A percentile compares a stretch with the other conserved stretches of the same genome.
Conservation (phyloP, 441 rosid genomes). For the Euphorbia celastroides region DNA sequence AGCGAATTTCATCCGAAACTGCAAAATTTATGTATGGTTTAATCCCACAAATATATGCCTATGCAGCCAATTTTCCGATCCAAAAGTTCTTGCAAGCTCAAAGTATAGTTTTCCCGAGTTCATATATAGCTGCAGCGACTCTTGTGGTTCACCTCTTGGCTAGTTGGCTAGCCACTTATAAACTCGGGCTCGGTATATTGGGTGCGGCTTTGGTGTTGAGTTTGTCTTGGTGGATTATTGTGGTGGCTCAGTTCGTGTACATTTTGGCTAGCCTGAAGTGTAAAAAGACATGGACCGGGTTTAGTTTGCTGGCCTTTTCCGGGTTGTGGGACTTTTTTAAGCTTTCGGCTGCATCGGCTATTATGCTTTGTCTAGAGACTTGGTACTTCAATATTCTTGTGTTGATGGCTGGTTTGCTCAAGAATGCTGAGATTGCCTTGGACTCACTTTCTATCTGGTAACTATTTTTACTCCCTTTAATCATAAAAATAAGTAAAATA, state of each 20-base stretch:
- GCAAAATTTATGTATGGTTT: constrained; percentile 57
- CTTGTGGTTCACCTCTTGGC: constrained; percentile 44
- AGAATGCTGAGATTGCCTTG: constrained; percentile 37
- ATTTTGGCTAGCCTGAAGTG: constrained; percentile 39
- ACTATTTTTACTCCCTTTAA: not conserved
- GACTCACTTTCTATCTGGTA: constrained; percentile 42
- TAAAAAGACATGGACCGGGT: constrained; percentile 62
- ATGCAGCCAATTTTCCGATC: constrained; percentile 55
- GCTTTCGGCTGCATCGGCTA: constrained; percentile 37
- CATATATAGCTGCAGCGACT: constrained; percentile 35
- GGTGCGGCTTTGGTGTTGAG: constrained; percentile 63
- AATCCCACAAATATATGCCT: constrained; percentile 26
- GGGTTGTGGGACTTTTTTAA: constrained; percentile 35
- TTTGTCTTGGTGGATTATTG: constrained; percentile 74
- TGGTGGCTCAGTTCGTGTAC: constrained; percentile 46
- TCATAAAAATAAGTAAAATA: too few relatives aligned
- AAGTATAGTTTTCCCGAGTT: constrained; percentile 53
- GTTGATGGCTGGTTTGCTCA: constrained; percentile 37
- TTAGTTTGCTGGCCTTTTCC: constrained; percentile 37
- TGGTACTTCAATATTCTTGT: constrained; percentile 41
- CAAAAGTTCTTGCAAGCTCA: constrained; percentile 88
- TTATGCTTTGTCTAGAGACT: constrained; percentile 40
- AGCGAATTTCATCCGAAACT: constrained; percentile 40
- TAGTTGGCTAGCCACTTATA: constrained; percentile 53
- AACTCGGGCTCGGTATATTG: constrained; percentile 45